Evolutionary conservation across 305 asterid genomes (phyloP).

Genomic region (Ajuga reptans): DNA sequence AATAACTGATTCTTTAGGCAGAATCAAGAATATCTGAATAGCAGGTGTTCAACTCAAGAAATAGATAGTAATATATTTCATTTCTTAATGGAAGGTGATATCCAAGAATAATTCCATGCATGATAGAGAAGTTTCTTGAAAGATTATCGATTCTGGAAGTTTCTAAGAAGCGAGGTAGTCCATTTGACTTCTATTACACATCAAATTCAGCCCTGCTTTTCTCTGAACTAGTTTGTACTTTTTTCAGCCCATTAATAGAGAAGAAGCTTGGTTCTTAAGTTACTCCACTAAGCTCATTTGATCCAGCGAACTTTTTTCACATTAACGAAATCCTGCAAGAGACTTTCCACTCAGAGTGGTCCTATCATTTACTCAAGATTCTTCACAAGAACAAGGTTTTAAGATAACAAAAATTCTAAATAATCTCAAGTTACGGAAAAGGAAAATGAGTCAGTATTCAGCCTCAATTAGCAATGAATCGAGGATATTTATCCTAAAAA

Average conservation of each 20-base stretch:
- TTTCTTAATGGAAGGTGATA: not conserved
- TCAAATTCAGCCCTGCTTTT: not conserved
- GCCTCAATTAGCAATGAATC: not conserved
- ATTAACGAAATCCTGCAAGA: not conserved
- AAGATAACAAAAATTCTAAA: not conserved
- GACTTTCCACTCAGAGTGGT: not conserved
- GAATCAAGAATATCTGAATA: not conserved
- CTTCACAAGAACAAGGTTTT: not conserved
- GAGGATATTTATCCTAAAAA: not conserved
- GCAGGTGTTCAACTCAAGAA: not conserved
- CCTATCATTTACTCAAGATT: not conserved
- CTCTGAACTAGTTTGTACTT: not conserved
- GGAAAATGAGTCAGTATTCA: not conserved
- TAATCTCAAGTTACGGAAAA: not conserved
- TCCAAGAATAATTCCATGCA: not conserved
- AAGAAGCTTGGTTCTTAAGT: not conserved
- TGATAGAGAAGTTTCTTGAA: no score
- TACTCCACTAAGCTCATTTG: not conserved
- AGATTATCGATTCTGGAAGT: not conserved
- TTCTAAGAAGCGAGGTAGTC: not conserved
- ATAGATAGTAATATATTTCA: not conserved
- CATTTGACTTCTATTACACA: not conserved
- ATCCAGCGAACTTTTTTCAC: not conserved
- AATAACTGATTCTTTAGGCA: slow-evolving; percentile 7
- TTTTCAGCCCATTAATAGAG: not conserved